Conservation (phyloP, 345 rosid species). For the Eucalyptus tenuipes region DNA sequence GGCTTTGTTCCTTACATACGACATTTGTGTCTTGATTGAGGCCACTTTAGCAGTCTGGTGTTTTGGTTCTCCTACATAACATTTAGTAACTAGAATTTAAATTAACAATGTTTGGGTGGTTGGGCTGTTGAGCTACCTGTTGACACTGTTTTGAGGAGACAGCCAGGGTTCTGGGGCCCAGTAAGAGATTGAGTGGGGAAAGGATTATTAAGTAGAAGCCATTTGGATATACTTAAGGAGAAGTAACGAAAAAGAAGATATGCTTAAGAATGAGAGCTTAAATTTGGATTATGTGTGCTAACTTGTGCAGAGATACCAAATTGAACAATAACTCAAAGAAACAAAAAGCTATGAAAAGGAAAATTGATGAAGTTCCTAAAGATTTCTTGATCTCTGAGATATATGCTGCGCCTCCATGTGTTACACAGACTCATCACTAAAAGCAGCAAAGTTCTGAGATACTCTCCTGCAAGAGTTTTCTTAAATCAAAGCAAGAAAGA, state of each 20-base stretch:
- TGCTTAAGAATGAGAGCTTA: background rate
- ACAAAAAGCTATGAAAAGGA: background rate
- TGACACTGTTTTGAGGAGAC: background rate
- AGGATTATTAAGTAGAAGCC: background rate
- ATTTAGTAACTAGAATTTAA: background rate
- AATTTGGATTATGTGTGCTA: background rate
- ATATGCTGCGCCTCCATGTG: background rate
- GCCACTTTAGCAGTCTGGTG: background rate
- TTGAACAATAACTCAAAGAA: background rate
- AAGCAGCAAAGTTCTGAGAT: background rate
- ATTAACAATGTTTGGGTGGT: background rate
- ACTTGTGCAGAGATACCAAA: background rate
- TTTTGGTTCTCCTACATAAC: background rate
- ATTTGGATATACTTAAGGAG: background rate
- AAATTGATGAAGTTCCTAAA: background rate
- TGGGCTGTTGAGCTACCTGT: background rate
- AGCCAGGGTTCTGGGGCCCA: background rate
- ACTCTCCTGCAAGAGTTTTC: background rate
- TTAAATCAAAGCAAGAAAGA: background rate
- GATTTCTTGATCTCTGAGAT: background rate
- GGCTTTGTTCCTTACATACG: background rate
- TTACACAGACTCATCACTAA: background rate
- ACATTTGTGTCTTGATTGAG: background rate
- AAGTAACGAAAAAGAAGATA: background rate
- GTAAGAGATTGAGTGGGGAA: background rate